A percentile compares a stretch with the other conserved stretches of the same genome.
Evolutionary conservation across 1,284 basidiomycete genomes (phyloP).

Genomic region (Schizophyllum commune): DNA sequence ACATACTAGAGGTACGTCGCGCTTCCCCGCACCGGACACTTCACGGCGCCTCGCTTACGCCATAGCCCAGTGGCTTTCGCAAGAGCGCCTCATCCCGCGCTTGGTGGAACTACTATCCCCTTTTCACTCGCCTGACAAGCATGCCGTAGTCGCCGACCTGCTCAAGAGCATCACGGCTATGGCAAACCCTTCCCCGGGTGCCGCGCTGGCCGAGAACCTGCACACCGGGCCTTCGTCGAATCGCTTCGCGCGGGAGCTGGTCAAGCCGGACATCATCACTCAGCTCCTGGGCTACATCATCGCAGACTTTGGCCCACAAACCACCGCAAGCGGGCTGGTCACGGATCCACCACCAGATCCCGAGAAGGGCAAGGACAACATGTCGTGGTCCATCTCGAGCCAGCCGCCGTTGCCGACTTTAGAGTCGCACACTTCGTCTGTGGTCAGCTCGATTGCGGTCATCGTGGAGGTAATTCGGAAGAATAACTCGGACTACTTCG

Average conservation of each 20-base stretch:
- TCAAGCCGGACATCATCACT: conserved; percentile 64
- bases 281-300: conserved; percentile 80
- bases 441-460: conserved; percentile 84
- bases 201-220: conserved; percentile 55
- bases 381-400: conserved; percentile 1
- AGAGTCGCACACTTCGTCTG: conserved; percentile 80
- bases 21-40: conserved; percentile 14
- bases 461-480: conserved; percentile 96
- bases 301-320: conserved; percentile 42
- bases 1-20: conserved; percentile 77
- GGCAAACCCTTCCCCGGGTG: conserved; percentile 82
- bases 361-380: conserved; percentile 5
- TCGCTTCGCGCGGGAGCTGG: conserved; percentile 86
- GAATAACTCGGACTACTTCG: conserved; percentile 98
- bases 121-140: conserved; percentile 67
- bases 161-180: conserved; percentile 94
- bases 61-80: conserved; percentile 72
- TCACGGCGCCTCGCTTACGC: conserved; percentile 13
- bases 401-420: conserved; percentile 43
- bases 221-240: conserved; percentile 76
- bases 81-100: conserved; percentile 76
- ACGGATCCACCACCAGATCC: conserved; percentile 19
- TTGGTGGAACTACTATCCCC: conserved; percentile 85
- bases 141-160: conserved; percentile 85
- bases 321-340: neutral